Evolutionary conservation across 805 yeast genomes (phyloP), one percentile per base, ranked within the genome.

Genomic region (Ogataea angusta): DNA sequence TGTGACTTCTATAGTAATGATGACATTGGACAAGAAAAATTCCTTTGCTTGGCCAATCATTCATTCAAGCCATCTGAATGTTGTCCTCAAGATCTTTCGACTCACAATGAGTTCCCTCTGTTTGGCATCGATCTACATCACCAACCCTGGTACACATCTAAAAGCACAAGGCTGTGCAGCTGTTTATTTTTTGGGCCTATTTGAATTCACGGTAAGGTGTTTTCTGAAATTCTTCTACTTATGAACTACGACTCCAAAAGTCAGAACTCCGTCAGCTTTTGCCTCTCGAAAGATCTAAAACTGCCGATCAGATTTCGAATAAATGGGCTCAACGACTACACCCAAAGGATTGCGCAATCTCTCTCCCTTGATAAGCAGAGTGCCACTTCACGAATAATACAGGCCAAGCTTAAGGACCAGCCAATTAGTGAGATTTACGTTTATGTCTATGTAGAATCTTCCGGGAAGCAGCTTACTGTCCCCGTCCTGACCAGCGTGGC

Each of bases 221-320:
- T 19, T 19, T 19, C 9, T 19, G 21, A 7, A 6, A 19, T 7
- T 19, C 6, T 6, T 7, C 9, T 19, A 19, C 9, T 7, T 21
- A 52, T 52, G 57, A 51, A 51, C 34, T 52, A 51, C 44, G 47
- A 49, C 36, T 42, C 57, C 3, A 43, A 42, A 14, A 46, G 45
- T 28, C 54, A 49, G 38, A 51, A 50, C 39, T 48, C 54, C 4
- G 36, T 42, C 10, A 53, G 54, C 30, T 80, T 77, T 53, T 77
- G 79, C 53, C 66, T 74, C 4, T 77, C 85, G 0, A 69, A 72
- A 42, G 85, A 79, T 46, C 52, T 80, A 17, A 69, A 70, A 32
- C 45, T 69, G 1, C 79, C 76, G 0, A 64, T 80, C 39, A 57
- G 67, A 18, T 63, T 80, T 15, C 77, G 72, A 45, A 60, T 80